phyloP scores from a whole-genome alignment of 768 basidiomycete genomes.

The Infundibulicybe gibba region DNA sequence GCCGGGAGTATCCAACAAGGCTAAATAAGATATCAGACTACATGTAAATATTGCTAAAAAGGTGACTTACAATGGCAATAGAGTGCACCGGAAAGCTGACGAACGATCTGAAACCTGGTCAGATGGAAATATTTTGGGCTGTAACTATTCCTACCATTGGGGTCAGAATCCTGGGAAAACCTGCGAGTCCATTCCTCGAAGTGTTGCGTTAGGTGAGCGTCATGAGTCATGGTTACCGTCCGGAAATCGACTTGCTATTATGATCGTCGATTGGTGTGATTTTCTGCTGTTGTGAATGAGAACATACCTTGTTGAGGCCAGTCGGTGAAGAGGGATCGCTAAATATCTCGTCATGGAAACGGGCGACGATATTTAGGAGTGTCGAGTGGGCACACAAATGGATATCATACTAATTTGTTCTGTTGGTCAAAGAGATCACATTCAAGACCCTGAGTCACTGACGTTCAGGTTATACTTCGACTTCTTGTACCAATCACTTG shows the following conservation, averaged over 20 bases:
- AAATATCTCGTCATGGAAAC: constrained; percentile 76
- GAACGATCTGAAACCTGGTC: constrained; percentile 43
- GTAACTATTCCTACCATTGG: constrained; percentile 36
- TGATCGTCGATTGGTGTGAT: constrained; percentile 3
- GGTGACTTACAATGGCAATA: constrained; percentile 70
- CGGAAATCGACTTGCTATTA: constrained; percentile 64
- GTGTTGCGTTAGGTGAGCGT: constrained; percentile 52
- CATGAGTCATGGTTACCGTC: constrained; percentile 56
- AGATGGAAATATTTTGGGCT: background rate
- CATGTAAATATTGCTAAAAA: constrained; percentile 1
- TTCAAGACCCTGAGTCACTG: too few relatives aligned
- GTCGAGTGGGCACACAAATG: constrained; percentile 74
- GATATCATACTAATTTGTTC: constrained; percentile 54
- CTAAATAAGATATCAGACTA: constrained; percentile 27
- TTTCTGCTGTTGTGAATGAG: background rate
- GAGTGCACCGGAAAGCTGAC: constrained; percentile 55
- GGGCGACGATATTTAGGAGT: constrained; percentile 64
- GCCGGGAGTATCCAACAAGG: constrained; percentile 70
- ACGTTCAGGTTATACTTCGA: constrained; percentile 50
- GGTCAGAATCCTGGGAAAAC: constrained; percentile 59
- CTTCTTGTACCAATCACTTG: constrained; percentile 72
- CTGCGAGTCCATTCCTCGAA: constrained; percentile 64
- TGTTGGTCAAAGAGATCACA: constrained; percentile 1
- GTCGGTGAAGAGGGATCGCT: constrained; percentile 64
- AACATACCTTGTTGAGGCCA: constrained; percentile 65